Evolutionary conservation across 495 filamentous ascomycete species (phyloP).

Genomic region (Bryoglossum gracile): DNA sequence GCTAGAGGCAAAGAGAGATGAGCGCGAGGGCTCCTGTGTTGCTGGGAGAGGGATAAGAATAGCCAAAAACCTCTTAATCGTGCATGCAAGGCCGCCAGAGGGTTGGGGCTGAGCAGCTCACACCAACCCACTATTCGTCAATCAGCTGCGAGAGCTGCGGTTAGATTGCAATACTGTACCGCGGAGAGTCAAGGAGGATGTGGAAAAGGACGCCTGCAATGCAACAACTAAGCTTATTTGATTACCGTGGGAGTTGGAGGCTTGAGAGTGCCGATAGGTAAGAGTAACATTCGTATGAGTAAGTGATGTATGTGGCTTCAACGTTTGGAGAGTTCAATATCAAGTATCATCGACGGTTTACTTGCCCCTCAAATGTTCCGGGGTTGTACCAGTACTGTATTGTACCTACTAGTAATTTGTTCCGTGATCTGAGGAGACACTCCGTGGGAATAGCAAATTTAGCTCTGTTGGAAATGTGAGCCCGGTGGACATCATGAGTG

Average conservation of each 20-base stretch:
- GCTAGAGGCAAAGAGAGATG: too few species aligned
- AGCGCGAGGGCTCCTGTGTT: too few species aligned
- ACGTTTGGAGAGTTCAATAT: too few species aligned
- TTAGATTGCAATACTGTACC: not conserved
- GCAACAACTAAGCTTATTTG: not conserved
- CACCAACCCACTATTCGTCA: not conserved
- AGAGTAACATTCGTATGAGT: too few species aligned
- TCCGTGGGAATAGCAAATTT: too few species aligned
- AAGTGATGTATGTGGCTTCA: too few species aligned
- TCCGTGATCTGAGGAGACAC: too few species aligned
- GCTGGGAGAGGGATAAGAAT: not conserved
- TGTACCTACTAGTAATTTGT: not conserved
- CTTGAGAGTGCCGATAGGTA: too few species aligned
- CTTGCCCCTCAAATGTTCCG: not conserved
- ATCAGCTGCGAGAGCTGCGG: not conserved
- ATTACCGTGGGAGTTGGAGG: too few species aligned
- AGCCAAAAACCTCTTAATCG: not conserved
- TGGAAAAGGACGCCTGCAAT: not conserved
- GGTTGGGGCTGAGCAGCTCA: not conserved
- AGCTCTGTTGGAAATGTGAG: too few species aligned
- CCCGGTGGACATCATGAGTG: too few species aligned
- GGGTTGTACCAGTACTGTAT: not conserved
- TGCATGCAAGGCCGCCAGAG: not conserved
- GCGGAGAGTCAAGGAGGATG: not conserved
- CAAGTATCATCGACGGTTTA: not conserved